Conservation (phyloP, 2,329 filamentous ascomycete species). For the Waltergamsia citrina region DNA sequence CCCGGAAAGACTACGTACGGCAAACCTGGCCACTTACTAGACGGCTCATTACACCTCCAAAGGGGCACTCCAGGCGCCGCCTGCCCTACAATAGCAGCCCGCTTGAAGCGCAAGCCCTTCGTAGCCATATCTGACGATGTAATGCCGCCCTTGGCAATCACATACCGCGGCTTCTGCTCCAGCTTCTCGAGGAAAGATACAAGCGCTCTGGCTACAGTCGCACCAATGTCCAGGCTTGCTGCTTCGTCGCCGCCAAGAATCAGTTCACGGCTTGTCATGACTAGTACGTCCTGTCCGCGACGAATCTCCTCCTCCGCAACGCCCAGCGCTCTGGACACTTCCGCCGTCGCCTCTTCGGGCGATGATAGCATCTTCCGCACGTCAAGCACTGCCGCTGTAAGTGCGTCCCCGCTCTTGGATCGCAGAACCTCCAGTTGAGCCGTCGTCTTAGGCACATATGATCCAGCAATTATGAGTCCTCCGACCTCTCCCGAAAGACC, state of each 20-base stretch:
- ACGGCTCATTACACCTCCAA: constrained; percentile 46
- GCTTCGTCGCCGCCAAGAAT: constrained; percentile 34
- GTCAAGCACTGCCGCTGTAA: constrained; percentile 35
- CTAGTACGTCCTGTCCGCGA: constrained; percentile 39
- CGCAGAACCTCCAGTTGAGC: constrained; percentile 37
- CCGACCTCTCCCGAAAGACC: constrained; percentile 24
- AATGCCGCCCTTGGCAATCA: constrained; percentile 52
- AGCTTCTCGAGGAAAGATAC: constrained; percentile 35
- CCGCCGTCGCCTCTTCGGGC: constrained; percentile 16
- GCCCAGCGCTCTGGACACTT: constrained; percentile 18
- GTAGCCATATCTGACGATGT: constrained; percentile 50
- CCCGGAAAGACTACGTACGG: constrained; percentile 49
- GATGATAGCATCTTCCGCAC: constrained; percentile 36
- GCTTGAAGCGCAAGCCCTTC: constrained; percentile 42
- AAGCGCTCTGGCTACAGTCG: constrained; percentile 37
- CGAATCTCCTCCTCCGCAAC: constrained; percentile 27
- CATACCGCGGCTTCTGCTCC: constrained; percentile 38
- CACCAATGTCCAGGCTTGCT: constrained; percentile 43
- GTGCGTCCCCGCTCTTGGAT: constrained; percentile 23
- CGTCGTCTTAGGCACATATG: constrained; percentile 50
- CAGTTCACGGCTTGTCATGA: constrained; percentile 49
- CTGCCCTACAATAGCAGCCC: constrained; percentile 44
- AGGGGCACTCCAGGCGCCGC: constrained; percentile 44
- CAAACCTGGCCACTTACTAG: constrained; percentile 37
- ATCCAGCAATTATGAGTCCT: constrained; percentile 44